Evolutionary conservation across 257 asterid genomes (phyloP), one percentile per base, ranked within the genome.

Genomic region (Primulina eburnea): DNA sequence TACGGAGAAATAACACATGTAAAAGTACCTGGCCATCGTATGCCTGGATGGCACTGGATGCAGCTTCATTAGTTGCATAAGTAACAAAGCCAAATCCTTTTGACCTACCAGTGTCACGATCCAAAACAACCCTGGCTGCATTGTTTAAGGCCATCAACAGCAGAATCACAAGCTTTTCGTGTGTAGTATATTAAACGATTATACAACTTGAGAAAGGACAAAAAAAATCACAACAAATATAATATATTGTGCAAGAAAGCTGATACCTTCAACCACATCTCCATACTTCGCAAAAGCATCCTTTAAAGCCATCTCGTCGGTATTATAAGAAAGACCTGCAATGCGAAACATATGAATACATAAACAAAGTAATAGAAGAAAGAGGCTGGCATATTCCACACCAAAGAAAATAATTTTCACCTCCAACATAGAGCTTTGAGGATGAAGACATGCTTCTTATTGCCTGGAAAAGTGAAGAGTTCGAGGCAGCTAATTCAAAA

Each of bases 71-170:
- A 20, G 96, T 84, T 24, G 89, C 66, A 79, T 68, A 93, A 65
- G 90, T 87, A 59, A 93, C 82, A 81, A 93, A 93, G 61, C 88
- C 98, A 82, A 93, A 93, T 17, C 98, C 98, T 50, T 97, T 79
- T 0, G 98, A 92, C 74, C 92, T 84, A 64, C 98, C 98, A 72
- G 88, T 75, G 7, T 78, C 95, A 53, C 96, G 98, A 73, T 93
- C 97, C 79, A 71, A 33, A 70, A 93, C 80, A 76, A 93, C 71
- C 77, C 84, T 87, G 68, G 90, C 98, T 93, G 90, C 82, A 81
- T 47, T 47, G n/a, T 47, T 47, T 12, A 47, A 47, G 18, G 18
- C 7, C 18, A 47, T 8, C 32, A 65, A 62, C 33, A 3, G 16
- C 32, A 68, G 9, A 14, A 58, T 14, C n/a, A 14, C 20, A 24